Percentiles rank a stretch among this genome's conserved stretches.
Evolutionary conservation across 2,329 filamentous ascomycete genomes (phyloP).

Genomic region (Teratosphaeria nubilosa): DNA sequence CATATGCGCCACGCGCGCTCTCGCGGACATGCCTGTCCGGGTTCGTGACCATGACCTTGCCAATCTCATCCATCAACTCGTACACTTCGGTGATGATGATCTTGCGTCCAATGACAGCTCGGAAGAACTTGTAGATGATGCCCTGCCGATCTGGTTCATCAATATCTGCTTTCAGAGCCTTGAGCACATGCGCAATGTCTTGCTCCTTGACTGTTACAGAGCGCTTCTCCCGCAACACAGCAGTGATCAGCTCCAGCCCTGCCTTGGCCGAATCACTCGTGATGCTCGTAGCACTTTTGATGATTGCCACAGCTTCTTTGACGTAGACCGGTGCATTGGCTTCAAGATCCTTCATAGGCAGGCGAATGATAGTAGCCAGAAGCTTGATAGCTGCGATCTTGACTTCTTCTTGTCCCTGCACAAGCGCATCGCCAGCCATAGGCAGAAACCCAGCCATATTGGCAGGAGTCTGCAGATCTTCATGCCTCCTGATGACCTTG

Average conservation of each 20-base stretch:
- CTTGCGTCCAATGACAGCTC: slow-evolving; percentile 74
- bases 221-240: slow-evolving; percentile 71
- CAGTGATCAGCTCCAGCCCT: slow-evolving; percentile 76
- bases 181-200: slow-evolving; percentile 71
- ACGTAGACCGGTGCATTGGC: slow-evolving; percentile 67
- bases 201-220: slow-evolving; percentile 68
- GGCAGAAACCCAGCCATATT: slow-evolving; percentile 82
- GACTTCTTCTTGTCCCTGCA: slow-evolving; percentile 82
- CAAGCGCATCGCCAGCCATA: slow-evolving; percentile 75
- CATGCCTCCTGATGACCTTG: slow-evolving; percentile 75
- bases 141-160: slow-evolving; percentile 89
- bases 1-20: slow-evolving; percentile 77
- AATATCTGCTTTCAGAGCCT: slow-evolving; percentile 74
- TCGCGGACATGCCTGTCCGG: slow-evolving; percentile 82
- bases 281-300: slow-evolving; percentile 67
- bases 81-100: slow-evolving; percentile 82
- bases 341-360: slow-evolving; percentile 62
- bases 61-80: slow-evolving; percentile 80
- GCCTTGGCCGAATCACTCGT: slow-evolving; percentile 78
- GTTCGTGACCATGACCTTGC: slow-evolving; percentile 90
- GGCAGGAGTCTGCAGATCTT: slow-evolving; percentile 63
- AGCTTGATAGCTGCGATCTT: slow-evolving; percentile 79
- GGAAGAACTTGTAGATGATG: slow-evolving; percentile 87
- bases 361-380: slow-evolving; percentile 74
- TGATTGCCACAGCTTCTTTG: slow-evolving; percentile 71